phyloP scores from a whole-genome alignment of 1,139 yeast species.

The Saccharomyces hybrid region DNA sequence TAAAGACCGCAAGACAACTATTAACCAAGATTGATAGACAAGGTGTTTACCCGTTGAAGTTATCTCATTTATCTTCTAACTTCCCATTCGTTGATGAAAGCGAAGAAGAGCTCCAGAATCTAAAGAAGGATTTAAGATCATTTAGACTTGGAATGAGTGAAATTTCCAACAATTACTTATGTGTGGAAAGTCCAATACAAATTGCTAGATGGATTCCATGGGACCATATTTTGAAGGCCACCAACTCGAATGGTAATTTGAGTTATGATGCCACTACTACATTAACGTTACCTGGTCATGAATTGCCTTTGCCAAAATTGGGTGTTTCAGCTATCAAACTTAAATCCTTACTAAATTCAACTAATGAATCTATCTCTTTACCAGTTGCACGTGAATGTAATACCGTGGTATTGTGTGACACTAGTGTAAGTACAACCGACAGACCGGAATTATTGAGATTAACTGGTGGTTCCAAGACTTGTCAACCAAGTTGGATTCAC shows the following conservation, averaged over 20 bases:
- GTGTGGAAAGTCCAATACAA: conserved; percentile 67
- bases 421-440: conserved; percentile 36
- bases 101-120: conserved; percentile 35
- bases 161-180: conserved; percentile 71
- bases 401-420: conserved; percentile 55
- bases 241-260: conserved; percentile 57
- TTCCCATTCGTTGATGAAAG: conserved; percentile 47
- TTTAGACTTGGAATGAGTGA: conserved; percentile 77
- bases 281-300: conserved; percentile 58
- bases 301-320: conserved; percentile 62
- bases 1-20: conserved; percentile 66
- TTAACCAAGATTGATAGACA: conserved; percentile 65
- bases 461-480: conserved; percentile 65
- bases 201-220: conserved; percentile 66
- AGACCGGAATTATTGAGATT: conserved; percentile 64
- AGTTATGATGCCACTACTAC: conserved; percentile 62
- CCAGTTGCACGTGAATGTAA: conserved; percentile 72
- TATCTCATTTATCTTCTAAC: conserved; percentile 52
- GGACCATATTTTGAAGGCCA: conserved; percentile 49
- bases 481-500: conserved; percentile 81
- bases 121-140: conserved; percentile 48
- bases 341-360: conserved; percentile 51
- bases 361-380: conserved; percentile 38
- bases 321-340: conserved; percentile 61
- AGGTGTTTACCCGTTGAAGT: conserved; percentile 89